Conservation (phyloP, 768 basidiomycete genomes). For the Tulasnella calospora region DNA sequence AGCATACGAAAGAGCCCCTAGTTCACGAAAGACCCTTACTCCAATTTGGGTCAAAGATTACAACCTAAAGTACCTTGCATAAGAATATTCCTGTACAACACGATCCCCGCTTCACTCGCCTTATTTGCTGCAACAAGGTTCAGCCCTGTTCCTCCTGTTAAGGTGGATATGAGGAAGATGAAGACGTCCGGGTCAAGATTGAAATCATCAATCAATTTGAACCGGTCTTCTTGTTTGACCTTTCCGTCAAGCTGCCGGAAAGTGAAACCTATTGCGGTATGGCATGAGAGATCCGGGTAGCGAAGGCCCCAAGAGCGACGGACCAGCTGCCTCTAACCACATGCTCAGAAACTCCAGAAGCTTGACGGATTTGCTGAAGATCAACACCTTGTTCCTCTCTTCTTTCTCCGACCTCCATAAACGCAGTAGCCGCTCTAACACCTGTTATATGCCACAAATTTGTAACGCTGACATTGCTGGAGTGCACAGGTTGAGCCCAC, state of each 20-base stretch:
- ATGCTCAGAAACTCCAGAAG: constrained; percentile 79
- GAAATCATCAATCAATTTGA: constrained; percentile 72
- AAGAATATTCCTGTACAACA: background rate
- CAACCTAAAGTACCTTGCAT: constrained; percentile 10
- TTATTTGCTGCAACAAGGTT: constrained; percentile 91
- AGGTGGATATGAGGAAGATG: constrained; percentile 82
- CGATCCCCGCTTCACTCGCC: constrained; percentile 41
- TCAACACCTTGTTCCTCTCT: constrained; percentile 73
- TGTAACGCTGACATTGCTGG: background rate
- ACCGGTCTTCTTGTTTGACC: constrained; percentile 56
- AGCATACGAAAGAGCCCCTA: background rate
- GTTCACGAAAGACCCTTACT: constrained; percentile 49
- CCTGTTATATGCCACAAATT: constrained; percentile 40
- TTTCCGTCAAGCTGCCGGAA: constrained; percentile 79
- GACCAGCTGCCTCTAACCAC: constrained; percentile 58
- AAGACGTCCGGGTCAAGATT: constrained; percentile 67
- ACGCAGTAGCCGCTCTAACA: constrained; percentile 61
- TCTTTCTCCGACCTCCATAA: constrained; percentile 52
- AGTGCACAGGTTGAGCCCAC: constrained; percentile 40
- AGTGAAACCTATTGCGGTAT: constrained; percentile 39
- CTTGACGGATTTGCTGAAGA: constrained; percentile 92
- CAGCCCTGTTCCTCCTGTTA: constrained; percentile 86
- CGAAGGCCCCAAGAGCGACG: constrained; percentile 26
- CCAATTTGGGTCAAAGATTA: constrained; percentile 74
- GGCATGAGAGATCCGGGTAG: background rate